phyloP scores from a whole-genome alignment of 116 monocot genomes.

The Cymodocea nodosa region DNA sequence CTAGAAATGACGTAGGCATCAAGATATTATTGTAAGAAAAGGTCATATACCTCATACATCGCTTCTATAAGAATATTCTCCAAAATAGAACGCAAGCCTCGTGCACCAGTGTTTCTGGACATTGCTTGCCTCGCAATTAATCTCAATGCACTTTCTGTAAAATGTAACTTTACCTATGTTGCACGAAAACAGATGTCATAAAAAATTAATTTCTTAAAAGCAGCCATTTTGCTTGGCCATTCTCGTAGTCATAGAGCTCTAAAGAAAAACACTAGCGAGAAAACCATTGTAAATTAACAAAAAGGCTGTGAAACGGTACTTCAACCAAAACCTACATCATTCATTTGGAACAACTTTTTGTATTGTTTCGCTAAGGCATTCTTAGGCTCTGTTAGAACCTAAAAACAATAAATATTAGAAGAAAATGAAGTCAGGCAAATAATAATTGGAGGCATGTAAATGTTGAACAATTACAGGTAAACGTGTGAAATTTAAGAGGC shows the following conservation, averaged over 20 bases:
- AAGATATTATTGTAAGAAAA: neutral
- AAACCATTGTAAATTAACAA: neutral
- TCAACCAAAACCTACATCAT: constrained; percentile 50
- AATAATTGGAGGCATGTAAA: neutral
- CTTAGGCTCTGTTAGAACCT: constrained; percentile 91
- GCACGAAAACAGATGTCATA: neutral
- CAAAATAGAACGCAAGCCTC: constrained; percentile 70
- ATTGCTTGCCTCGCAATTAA: constrained; percentile 72
- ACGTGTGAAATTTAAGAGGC: neutral
- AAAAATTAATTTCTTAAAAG: neutral
- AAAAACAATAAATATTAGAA: constrained; percentile 10
- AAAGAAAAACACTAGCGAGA: neutral
- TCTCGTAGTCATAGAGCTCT: too few species aligned
- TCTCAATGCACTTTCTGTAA: constrained; percentile 58
- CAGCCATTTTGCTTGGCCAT: too few species aligned
- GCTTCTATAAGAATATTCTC: constrained; percentile 73
- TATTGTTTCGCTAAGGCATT: constrained; percentile 96
- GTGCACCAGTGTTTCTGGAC: constrained; percentile 74
- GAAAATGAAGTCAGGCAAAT: neutral
- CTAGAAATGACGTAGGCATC: neutral
- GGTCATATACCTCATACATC: constrained; percentile 66
- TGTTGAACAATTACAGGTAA: neutral
- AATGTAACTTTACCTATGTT: constrained; percentile 69
- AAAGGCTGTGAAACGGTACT: neutral
- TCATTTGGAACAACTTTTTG: constrained; percentile 93